These are phyloP conservation scores for Boletus bicolor DNA, from an alignment of 768 basidiomycete species.

Conservation along the genomic window DNA sequence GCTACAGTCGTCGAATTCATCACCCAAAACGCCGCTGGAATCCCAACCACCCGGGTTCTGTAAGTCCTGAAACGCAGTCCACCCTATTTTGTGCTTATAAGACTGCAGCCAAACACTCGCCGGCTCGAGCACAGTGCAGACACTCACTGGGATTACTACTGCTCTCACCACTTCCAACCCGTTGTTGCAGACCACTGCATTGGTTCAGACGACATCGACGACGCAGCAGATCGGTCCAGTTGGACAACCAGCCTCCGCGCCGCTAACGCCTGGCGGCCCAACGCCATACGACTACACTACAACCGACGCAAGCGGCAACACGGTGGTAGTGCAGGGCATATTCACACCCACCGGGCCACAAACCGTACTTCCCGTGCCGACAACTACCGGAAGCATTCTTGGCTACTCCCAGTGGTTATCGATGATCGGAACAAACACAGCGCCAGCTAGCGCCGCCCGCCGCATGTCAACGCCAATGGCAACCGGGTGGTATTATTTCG, in stretches of 20 bases:
- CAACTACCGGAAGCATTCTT: constrained; percentile 29
- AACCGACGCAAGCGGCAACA: constrained; percentile 31
- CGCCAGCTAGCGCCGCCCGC: constrained; percentile 24
- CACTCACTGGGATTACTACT: not conserved
- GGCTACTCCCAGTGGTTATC: constrained; percentile 30
- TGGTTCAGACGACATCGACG: constrained; percentile 23
- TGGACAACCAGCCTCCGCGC: constrained; percentile 46
- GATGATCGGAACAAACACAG: constrained; percentile 31
- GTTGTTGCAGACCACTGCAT: constrained; percentile 12
- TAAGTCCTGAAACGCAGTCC: constrained; percentile 24
- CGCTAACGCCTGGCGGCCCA: constrained; percentile 40
- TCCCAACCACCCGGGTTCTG: constrained; percentile 43
- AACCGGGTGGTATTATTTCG: constrained; percentile 29
- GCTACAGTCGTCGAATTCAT: constrained; percentile 49
- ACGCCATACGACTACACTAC: constrained; percentile 54
- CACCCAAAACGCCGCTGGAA: constrained; percentile 39
- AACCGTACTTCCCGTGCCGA: constrained; percentile 22
- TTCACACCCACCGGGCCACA: constrained; percentile 35
- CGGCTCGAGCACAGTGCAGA: constrained; percentile 8
- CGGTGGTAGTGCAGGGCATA: constrained; percentile 17
- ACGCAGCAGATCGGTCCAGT: constrained; percentile 38
- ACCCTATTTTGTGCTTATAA: constrained; percentile 5
- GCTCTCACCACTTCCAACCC: constrained; percentile 21
- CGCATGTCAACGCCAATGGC: constrained; percentile 18
- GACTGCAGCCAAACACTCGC: constrained; percentile 12